These are phyloP conservation scores for Papiliotrema nemorosa DNA, from an alignment of 1,284 basidiomycete genomes.

Conservation along the genomic window DNA sequence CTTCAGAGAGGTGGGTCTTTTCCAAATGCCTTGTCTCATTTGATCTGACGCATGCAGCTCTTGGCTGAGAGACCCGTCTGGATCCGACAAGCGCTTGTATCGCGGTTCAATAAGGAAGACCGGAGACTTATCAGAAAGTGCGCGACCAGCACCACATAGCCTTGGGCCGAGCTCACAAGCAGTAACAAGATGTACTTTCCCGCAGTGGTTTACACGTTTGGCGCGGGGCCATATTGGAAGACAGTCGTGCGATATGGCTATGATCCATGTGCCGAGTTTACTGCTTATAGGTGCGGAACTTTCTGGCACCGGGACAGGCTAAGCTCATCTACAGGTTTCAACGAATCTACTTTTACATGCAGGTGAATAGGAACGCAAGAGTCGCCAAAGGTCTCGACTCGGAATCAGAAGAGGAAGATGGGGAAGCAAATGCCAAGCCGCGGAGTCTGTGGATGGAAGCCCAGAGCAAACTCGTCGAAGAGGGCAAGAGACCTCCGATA, in stretches of 20 bases:
- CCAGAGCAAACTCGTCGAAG: slow-evolving; percentile 25
- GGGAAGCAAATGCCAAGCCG: slow-evolving; percentile 16
- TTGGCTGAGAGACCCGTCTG: slow-evolving; percentile 73
- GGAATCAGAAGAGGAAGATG: slow-evolving; percentile 23
- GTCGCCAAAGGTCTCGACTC: background rate
- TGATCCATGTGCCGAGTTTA: slow-evolving; percentile 72
- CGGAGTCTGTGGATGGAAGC: slow-evolving; percentile 36
- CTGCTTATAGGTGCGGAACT: slow-evolving; percentile 66
- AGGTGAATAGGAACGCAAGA: slow-evolving; percentile 16
- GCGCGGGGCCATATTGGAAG: slow-evolving; percentile 91
- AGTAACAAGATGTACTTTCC: slow-evolving; percentile 53
- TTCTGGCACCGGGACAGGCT: background rate
- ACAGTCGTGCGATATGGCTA: slow-evolving; percentile 82
- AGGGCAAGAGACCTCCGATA: slow-evolving; percentile 31
- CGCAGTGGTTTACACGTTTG: slow-evolving; percentile 69
- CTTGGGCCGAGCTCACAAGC: slow-evolving; percentile 46
- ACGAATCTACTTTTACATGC: slow-evolving; percentile 64
- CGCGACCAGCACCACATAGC: no score
- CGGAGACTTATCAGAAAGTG: slow-evolving; percentile 12
- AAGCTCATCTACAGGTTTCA: slow-evolving; percentile 60
- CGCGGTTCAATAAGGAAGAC: slow-evolving; percentile 67
- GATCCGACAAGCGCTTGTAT: slow-evolving; percentile 77
- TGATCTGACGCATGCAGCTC: slow-evolving; percentile 25
- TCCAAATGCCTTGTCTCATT: no score
- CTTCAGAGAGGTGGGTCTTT: slow-evolving; percentile 57